Base-by-base conservation (phyloP, 2,329 filamentous ascomycete species). In the Clathrospora elynae region DNA sequence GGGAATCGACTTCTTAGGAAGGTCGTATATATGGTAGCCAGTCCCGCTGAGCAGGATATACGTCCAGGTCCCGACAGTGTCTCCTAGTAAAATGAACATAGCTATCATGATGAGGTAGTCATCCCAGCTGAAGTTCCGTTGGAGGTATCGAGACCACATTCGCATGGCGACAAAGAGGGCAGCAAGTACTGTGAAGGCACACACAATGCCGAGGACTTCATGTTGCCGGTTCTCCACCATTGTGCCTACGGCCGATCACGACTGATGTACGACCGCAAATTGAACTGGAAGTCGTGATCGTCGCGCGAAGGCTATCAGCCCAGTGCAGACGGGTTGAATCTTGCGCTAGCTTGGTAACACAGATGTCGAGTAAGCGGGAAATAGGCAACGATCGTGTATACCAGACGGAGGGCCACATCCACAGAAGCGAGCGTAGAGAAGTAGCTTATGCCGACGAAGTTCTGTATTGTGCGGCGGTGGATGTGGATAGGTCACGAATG, bases 61-160 rank as follows among this genome's bases (percentile, higher is more conserved):
- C 46, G 57, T 41, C 45, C 63, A 66, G 9, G 52, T 51, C 5
- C 45, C 50, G 12, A 61, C 32, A 3, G 61, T 62, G 18, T 64
- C 52, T 17, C 43, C 53, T 11, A 63, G n/a, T 17, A 64, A 41
- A 8, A 64, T 35, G 1, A 63, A n/a, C 18, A 59, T 47, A 2
- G 65, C 52, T 4, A 58, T 13, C 11, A 61, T 42, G 26, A 67
- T 67, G 12, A 68, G 51, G 42, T 62, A 54, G 26, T 68, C 65
- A 42, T 68, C 65, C 59, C 63, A 67, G 11, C 53, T 57, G 39
- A 63, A 65, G 34, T 68, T 68, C 7, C 52, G 56, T 26, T 59
- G 55, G 9, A 68, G 47, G 14, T 57, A 59, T 18, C 65, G 59
- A 14, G 63, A 67, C 30, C 55, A 59, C 3, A 55, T 43, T 35